Evolutionary conservation across 345 rosid genomes (phyloP), one percentile per base, ranked within the genome.

Genomic region (Ceriops decandra): DNA sequence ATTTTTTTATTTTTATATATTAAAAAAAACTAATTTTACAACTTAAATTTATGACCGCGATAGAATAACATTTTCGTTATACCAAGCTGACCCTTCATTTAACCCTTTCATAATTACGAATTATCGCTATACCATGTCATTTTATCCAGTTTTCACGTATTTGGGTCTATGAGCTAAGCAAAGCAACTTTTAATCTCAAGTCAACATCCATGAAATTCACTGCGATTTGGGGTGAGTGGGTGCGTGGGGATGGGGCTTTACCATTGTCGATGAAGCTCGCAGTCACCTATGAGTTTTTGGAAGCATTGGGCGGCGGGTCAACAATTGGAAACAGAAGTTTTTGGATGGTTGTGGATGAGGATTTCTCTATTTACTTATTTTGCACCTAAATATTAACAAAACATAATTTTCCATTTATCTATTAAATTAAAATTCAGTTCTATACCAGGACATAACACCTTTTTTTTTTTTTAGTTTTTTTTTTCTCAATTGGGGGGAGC

Each of bases 201-300:
- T 81, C 84, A 17, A 64, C 57, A 20, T 81, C 82, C 19, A 53
- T 4, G 77, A 66, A 72, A 59, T 49, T 72, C 75, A 64, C 77
- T 26, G 5, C 67, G 80, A 70, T 42, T 15, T 42, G 49, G 49
- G 49, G 49, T 13, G 15, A 11, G 49, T 15, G 52, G n/a, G 4
- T 0, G 68, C 19, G 77, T 66, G 54, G 54, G 15, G 1, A 7
- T 16, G 36, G 26, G 59, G 54, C 51, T 70, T 62, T 13, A 52
- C 62, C 38, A 46, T 66, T 66, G 60, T 62, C 57, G 27, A 15
- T 30, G 27, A 10, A 49, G 35, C 72, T 66, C 71, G 47, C 65
- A 5, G 42, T 54, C 22, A 26, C 56, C 66, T 24, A 30, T 22
- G 56, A 47, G 33, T 72, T 75, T 75, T 75, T 79, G 75, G 77